Conservation (phyloP, 495 filamentous ascomycete genomes). For the Penicillium turbatum region DNA sequence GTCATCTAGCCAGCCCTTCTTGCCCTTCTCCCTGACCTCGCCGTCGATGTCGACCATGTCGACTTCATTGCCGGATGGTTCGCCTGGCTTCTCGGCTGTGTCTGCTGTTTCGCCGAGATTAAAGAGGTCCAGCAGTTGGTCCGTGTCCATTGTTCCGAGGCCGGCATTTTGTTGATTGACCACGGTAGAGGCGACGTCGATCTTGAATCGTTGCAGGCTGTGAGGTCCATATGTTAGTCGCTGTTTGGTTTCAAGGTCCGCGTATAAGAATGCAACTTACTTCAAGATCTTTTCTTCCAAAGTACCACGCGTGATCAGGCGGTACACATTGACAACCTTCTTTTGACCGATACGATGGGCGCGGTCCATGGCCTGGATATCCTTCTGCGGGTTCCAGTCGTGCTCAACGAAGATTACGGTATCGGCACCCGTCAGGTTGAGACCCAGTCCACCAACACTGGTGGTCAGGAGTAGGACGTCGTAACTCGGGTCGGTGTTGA, state of each 20-base stretch:
- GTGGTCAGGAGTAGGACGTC: constrained; percentile 91
- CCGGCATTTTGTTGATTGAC: constrained; percentile 99
- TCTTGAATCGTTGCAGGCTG: constrained; percentile 98
- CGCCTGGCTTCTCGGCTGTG: constrained; percentile 59
- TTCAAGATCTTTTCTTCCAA: constrained; percentile 97
- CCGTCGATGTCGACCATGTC: constrained; percentile 94
- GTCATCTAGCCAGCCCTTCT: constrained; percentile 93
- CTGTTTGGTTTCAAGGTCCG: neutral
- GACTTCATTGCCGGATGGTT: constrained; percentile 61
- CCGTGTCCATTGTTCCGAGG: constrained; percentile 92
- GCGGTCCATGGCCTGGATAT: constrained; percentile 98
- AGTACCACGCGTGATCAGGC: constrained; percentile 89
- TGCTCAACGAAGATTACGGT: constrained; percentile 99
- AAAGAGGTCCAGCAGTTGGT: constrained; percentile 95
- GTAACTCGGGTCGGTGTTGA: constrained; percentile 95
- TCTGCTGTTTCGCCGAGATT: constrained; percentile 78
- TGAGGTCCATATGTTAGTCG: constrained; percentile 17
- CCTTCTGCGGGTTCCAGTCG: constrained; percentile 99
- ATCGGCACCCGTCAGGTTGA: constrained; percentile 95
- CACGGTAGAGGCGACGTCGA: constrained; percentile 95
- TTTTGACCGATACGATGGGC: constrained; percentile 98
- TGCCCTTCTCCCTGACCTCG: constrained; percentile 89
- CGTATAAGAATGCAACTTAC: constrained; percentile 43
- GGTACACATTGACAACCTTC: constrained; percentile 99
- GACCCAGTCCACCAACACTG: constrained; percentile 86